Evolutionary conservation across 345 rosid species (phyloP).

Genomic region (Rhodomyrtus tomentosa): DNA sequence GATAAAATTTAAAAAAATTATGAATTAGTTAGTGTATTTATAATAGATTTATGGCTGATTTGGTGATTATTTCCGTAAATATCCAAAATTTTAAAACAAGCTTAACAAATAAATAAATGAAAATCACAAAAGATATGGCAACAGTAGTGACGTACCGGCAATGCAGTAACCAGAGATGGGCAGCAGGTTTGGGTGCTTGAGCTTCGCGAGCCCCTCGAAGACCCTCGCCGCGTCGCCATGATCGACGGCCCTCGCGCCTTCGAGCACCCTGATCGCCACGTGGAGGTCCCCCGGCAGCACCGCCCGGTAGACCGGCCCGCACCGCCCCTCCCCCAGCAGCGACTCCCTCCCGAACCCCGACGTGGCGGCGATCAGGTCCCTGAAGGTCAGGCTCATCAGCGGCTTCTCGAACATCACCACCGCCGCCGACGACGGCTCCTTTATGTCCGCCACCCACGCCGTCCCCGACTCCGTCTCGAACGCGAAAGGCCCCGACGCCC

Average conservation of each 20-base stretch:
- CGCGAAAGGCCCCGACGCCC: constrained; percentile 72
- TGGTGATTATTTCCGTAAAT: not conserved
- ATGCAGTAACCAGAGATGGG: constrained; percentile 90
- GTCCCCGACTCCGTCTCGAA: constrained; percentile 87
- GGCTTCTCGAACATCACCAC: constrained; percentile 83
- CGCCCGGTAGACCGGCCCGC: constrained; percentile 79
- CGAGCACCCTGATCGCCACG: constrained; percentile 90
- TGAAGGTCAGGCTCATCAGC: constrained; percentile 75
- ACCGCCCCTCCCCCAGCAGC: constrained; percentile 59
- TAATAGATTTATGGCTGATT: too few species aligned
- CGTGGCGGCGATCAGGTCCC: constrained; percentile 92
- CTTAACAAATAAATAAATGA: not conserved
- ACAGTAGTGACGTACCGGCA: constrained; percentile 46
- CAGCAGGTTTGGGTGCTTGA: constrained; percentile 75
- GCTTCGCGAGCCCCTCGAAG: constrained; percentile 59
- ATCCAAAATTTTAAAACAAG: not conserved
- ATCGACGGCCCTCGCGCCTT: constrained; percentile 43
- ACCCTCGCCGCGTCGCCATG: constrained; percentile 36
- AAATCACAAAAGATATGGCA: too few species aligned
- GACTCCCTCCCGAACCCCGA: constrained; percentile 87
- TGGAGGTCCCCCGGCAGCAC: constrained; percentile 81
- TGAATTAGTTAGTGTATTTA: not conserved
- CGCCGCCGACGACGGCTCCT: constrained; percentile 73
- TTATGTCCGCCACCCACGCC: constrained; percentile 91
- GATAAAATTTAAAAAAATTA: not conserved